Percentiles rank a stretch among this genome's conserved stretches.
These are phyloP conservation scores for Zychaea mexicana DNA, from an alignment of 371 early-diverging fungal genomes.

Conservation along the genomic window DNA sequence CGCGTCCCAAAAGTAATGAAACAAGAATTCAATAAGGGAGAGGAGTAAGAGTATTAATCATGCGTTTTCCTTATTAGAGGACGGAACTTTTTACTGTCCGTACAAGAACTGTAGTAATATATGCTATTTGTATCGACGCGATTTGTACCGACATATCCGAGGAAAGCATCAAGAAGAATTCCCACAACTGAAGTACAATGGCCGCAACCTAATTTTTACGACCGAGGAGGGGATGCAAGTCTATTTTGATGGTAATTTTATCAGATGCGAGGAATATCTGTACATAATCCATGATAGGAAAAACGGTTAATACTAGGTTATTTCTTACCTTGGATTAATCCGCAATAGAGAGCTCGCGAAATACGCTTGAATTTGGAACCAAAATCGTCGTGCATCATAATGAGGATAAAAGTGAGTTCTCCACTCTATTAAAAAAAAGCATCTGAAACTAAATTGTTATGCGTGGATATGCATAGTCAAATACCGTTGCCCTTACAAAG, in stretches of 20 bases:
- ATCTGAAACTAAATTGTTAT: too few relatives aligned
- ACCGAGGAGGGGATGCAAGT: neutral
- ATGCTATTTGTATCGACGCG: neutral
- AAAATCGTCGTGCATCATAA: neutral
- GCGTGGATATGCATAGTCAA: too few relatives aligned
- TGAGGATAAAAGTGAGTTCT: neutral
- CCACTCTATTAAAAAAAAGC: too few relatives aligned
- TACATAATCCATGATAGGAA: too few relatives aligned
- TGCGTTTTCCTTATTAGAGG: neutral
- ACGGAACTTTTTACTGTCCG: neutral
- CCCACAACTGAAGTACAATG: neutral
- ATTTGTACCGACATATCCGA: neutral
- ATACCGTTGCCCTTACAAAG: neutral
- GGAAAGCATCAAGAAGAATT: neutral
- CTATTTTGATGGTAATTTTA: neutral
- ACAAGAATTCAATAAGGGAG: neutral
- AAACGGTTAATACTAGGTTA: too few relatives aligned
- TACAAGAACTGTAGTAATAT: neutral
- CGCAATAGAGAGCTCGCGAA: neutral
- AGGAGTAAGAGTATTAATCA: neutral
- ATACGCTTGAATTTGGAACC: neutral
- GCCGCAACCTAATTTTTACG: neutral
- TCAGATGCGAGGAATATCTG: neutral
- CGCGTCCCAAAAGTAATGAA: too few relatives aligned
- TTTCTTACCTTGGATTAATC: neutral